These are phyloP conservation scores for Allomyces macrogynus DNA, from an alignment of 192 early-diverging fungal genomes.

Conservation along the genomic window DNA sequence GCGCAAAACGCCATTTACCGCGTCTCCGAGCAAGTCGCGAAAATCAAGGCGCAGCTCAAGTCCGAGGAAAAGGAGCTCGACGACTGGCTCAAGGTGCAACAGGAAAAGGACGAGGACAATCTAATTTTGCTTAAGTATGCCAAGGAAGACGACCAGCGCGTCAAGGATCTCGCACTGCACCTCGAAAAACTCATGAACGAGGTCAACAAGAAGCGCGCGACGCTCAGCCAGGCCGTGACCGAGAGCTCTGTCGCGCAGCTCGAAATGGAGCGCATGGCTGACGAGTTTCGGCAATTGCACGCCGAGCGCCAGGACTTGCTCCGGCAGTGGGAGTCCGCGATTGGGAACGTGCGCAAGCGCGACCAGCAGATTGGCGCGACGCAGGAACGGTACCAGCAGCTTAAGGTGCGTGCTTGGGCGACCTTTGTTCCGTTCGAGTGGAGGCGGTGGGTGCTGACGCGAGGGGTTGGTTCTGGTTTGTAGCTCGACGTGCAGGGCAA, in stretches of 20 bases:
- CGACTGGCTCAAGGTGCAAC: slow-evolving; percentile 35
- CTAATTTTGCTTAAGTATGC: slow-evolving; percentile 30
- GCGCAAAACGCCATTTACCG: slow-evolving; percentile 36
- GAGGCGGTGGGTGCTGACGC: too few species aligned
- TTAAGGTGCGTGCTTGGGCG: slow-evolving; percentile 14
- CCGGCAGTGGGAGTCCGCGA: slow-evolving; percentile 28
- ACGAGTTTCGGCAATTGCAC: slow-evolving; percentile 27
- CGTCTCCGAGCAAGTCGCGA: slow-evolving; percentile 30
- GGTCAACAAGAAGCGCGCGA: slow-evolving; percentile 32
- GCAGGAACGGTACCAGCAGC: slow-evolving; percentile 16
- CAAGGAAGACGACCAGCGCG: slow-evolving; percentile 29
- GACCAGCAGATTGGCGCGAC: slow-evolving; percentile 25
- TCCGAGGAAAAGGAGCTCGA: slow-evolving; percentile 33
- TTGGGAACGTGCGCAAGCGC: slow-evolving; percentile 23
- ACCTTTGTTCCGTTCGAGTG: too few species aligned
- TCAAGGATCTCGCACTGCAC: slow-evolving; percentile 25
- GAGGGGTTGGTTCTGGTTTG: too few species aligned
- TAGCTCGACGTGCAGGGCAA: too few species aligned
- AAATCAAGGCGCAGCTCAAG: slow-evolving; percentile 25
- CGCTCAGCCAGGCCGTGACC: slow-evolving; percentile 17
- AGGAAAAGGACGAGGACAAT: slow-evolving; percentile 40
- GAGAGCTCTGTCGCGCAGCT: slow-evolving; percentile 39
- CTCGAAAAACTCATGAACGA: slow-evolving; percentile 37
- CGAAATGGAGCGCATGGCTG: slow-evolving; percentile 33
- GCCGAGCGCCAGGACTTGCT: slow-evolving; percentile 33